phyloP scores from a whole-genome alignment of 805 yeast species.

The Candida arabinofermentans region DNA sequence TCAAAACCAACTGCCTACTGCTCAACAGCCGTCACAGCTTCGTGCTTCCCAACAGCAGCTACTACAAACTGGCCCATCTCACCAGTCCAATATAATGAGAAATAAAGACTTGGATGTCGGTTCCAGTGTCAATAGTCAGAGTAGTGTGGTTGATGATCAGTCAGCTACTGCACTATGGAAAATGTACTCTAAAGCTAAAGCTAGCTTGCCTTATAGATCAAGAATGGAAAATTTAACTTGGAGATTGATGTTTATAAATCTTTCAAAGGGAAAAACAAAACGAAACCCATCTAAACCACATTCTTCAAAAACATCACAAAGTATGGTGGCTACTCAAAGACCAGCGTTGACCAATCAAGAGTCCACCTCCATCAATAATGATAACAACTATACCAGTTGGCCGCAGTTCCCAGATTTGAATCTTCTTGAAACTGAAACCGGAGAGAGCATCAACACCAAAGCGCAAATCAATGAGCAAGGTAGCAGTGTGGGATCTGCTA shows the following conservation, averaged over 20 bases:
- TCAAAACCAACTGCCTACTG: neutral
- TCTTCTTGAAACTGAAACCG: conserved; percentile 9
- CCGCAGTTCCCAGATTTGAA: conserved; percentile 33
- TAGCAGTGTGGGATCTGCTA: conserved; percentile 1
- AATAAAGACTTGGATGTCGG: neutral
- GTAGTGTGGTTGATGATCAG: conserved; percentile 29
- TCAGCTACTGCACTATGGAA: conserved; percentile 65
- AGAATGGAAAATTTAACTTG: conserved; percentile 85
- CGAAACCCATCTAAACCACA: neutral
- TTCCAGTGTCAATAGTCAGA: neutral
- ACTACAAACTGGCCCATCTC: neutral
- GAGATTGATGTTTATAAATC: conserved; percentile 71
- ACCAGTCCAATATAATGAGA: neutral
- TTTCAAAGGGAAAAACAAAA: conserved; percentile 14
- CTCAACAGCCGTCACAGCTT: neutral
- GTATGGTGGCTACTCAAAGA: neutral
- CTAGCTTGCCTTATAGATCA: conserved; percentile 66
- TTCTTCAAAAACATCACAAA: neutral
- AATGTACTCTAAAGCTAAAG: conserved; percentile 73
- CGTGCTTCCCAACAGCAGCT: neutral
- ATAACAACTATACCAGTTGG: conserved; percentile 26
- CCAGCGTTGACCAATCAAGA: conserved; percentile 1
- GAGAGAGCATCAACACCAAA: neutral
- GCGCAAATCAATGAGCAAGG: neutral
- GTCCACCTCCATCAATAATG: conserved; percentile 5